Conservation (phyloP, 192 early-diverging fungal species). For the Thamnidium elegans region DNA sequence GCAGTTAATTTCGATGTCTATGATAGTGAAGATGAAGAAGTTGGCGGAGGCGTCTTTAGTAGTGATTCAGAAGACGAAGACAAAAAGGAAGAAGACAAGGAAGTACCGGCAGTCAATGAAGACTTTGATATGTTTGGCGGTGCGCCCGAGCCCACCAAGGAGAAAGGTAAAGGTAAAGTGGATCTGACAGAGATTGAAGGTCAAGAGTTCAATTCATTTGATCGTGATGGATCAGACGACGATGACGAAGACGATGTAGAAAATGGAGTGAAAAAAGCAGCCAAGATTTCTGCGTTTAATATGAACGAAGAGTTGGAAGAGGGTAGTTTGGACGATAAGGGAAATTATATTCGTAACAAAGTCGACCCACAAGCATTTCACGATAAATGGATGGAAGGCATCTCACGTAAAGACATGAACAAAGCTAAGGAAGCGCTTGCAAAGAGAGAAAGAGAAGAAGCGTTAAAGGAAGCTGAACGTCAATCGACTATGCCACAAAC, state of each 20-base stretch:
- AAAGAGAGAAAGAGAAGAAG: constrained; percentile 37
- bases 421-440: constrained; percentile 53
- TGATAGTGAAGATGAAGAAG: constrained; percentile 43
- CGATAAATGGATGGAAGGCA: constrained; percentile 66
- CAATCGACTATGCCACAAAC: constrained; percentile 42
- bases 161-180: constrained; percentile 25
- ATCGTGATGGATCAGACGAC: constrained; percentile 33
- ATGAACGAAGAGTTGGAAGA: constrained; percentile 77
- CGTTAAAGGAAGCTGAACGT: constrained; percentile 47
- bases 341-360: constrained; percentile 72
- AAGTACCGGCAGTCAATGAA: constrained; percentile 27
- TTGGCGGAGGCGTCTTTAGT: constrained; percentile 36
- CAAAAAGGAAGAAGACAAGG: constrained; percentile 30
- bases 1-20: constrained; percentile 49
- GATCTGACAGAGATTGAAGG: constrained; percentile 46
- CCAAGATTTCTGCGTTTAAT: constrained; percentile 68
- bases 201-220: constrained; percentile 48
- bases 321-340: constrained; percentile 62
- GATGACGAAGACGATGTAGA: constrained; percentile 60
- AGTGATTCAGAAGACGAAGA: constrained; percentile 35
- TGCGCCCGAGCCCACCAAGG: constrained; percentile 21
- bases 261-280: constrained; percentile 27
- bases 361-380: constrained; percentile 67
- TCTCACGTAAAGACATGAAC: constrained; percentile 57
- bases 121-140: constrained; percentile 63